Evolutionary conservation across 352 stramenopile genomes (phyloP).

Genomic region (Phytophthora cryptogea): DNA sequence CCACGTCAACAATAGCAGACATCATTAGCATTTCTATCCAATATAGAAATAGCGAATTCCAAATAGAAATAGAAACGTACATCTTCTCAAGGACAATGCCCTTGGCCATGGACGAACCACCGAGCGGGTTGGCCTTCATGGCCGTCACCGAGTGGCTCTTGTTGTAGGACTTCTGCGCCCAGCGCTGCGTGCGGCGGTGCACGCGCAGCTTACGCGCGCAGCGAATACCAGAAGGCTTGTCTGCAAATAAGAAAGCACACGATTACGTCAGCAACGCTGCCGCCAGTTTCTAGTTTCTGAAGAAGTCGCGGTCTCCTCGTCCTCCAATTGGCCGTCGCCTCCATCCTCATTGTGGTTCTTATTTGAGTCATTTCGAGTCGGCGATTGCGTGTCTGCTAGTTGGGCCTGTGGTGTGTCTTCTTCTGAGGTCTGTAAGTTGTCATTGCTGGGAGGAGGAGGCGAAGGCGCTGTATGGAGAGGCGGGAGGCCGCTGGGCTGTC

Average conservation of each 20-base stretch:
- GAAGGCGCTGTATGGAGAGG: neutral
- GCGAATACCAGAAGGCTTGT: constrained; percentile 99
- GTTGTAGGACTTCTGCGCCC: constrained; percentile 98
- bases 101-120: constrained; percentile 99
- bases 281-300: neutral
- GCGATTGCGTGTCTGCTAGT: too few species aligned
- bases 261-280: neutral
- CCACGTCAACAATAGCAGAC: constrained; percentile 4
- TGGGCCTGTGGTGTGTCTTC: too few species aligned
- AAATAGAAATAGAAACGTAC: constrained; percentile 34
- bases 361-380: too few species aligned
- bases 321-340: neutral
- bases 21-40: neutral
- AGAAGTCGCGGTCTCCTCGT: neutral
- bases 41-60: neutral
- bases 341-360: too few species aligned
- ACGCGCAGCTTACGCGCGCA: constrained; percentile 99
- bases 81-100: constrained; percentile 99
- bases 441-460: constrained; percentile 3
- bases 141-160: constrained; percentile 99
- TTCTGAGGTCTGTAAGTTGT: neutral
- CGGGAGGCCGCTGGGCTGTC: neutral
- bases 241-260: constrained; percentile 36
- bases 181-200: constrained; percentile 98
- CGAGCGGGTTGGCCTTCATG: constrained; percentile 99